Evolutionary conservation across 495 filamentous ascomycete species (phyloP).

Genomic region (Astrothelium subdiscretum): DNA sequence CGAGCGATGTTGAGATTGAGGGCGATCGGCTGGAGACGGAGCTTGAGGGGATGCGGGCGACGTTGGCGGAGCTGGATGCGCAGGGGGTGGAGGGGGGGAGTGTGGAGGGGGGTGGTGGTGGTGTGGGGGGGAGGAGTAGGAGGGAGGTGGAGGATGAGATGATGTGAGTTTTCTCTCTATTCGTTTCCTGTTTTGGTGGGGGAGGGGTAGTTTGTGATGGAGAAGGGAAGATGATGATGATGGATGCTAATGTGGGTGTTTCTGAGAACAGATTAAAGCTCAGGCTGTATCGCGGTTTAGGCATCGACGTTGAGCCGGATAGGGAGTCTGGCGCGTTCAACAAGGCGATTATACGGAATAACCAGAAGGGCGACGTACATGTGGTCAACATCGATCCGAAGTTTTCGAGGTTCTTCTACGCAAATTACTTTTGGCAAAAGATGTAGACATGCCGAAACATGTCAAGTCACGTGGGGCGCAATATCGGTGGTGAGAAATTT

Average conservation of each 20-base stretch:
- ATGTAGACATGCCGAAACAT: too few species aligned
- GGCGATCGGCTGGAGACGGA: constrained; percentile 77
- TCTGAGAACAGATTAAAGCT: constrained; percentile 56
- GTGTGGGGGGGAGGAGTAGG: too few species aligned
- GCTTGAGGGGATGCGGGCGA: constrained; percentile 59
- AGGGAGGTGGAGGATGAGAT: constrained; percentile 48
- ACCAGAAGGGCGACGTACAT: constrained; percentile 79
- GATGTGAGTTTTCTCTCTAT: constrained; percentile 21
- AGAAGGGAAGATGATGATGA: constrained; percentile 14
- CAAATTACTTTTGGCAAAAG: constrained; percentile 92
- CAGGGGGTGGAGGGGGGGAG: constrained; percentile 60
- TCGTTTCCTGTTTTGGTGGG: constrained; percentile 32
- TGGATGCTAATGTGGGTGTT: constrained; percentile 27
- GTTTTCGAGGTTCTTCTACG: constrained; percentile 84
- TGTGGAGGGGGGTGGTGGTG: constrained; percentile 39
- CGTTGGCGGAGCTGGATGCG: constrained; percentile 69
- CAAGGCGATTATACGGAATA: constrained; percentile 78
- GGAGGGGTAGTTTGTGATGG: constrained; percentile 46
- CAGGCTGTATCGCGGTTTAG: constrained; percentile 82
- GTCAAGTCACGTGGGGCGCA: too few species aligned
- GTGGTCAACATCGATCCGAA: constrained; percentile 90
- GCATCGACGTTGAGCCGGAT: constrained; percentile 80
- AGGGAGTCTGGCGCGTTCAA: constrained; percentile 64
- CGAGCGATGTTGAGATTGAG: constrained; percentile 81
- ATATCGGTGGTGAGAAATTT: too few species aligned